A percentile compares a stretch with the other conserved stretches of the same genome.
phyloP scores from a whole-genome alignment of 208 protist genomes.

The Trypanosoma mega region DNA sequence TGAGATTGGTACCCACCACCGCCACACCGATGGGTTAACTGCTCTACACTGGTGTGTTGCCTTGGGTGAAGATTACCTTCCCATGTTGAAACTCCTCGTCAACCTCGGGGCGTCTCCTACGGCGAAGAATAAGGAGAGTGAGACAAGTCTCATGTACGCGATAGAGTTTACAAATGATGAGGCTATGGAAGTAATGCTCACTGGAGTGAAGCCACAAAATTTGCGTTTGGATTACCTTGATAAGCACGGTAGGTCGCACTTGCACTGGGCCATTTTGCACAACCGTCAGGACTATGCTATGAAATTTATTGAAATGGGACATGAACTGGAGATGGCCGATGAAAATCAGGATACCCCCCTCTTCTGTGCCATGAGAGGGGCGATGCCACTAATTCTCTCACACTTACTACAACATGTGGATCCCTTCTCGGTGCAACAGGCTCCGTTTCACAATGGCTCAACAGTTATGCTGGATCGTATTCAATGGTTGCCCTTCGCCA shows the following conservation, averaged over 20 bases:
- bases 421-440: conserved; percentile 71
- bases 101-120: conserved; percentile 63
- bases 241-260: conserved; percentile 49
- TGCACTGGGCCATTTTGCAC: conserved; percentile 73
- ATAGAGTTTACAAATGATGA: conserved; percentile 63
- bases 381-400: conserved; percentile 52
- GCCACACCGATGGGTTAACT: conserved; percentile 60
- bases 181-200: conserved; percentile 61
- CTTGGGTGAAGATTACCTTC: conserved; percentile 57
- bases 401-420: conserved; percentile 54
- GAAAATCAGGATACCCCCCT: conserved; percentile 61
- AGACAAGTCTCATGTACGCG: conserved; percentile 81
- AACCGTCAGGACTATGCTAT: conserved; percentile 60
- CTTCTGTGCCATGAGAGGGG: conserved; percentile 54
- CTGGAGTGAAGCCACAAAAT: conserved; percentile 30
- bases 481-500: conserved; percentile 59
- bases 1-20: conserved; percentile 54
- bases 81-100: conserved; percentile 73
- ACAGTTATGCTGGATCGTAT: conserved; percentile 75
- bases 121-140: conserved; percentile 69
- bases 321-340: conserved; percentile 68
- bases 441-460: conserved; percentile 79
- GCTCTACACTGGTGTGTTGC: conserved; percentile 84
- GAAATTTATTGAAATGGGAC: conserved; percentile 64
- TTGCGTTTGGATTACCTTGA: conserved; percentile 67